Evolutionary conservation across 2,329 filamentous ascomycete genomes (phyloP), one percentile per base, ranked within the genome.

Genomic region (Sordariomycetes sp.): DNA sequence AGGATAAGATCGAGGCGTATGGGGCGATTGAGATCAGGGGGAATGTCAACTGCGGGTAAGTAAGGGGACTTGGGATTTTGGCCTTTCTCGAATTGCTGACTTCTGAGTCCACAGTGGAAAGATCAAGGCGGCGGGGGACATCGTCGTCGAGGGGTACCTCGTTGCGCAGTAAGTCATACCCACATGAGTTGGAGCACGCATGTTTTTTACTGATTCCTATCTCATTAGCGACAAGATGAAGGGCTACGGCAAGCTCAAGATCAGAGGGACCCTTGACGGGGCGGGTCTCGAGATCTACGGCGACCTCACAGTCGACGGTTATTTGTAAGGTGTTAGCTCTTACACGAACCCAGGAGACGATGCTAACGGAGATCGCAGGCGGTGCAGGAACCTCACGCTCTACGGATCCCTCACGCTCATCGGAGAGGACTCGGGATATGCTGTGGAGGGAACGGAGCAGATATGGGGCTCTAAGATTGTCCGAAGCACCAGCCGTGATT

Each of bases 391-490:
- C 3, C 65, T 78, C 53, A 67, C 72, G 8, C 70, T 76, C 5
- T 76, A 76, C 58, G 72, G 73, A 45, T 75, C 72, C 1, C 61
- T 78, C 58, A 76, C 74, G 0, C 69, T 76, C 32, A 71, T 77
- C 42, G 75, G 75, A 52, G 66, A 69, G 42, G 65, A 70, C 52
- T 77, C 74, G 34, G 68, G 64, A 57, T 78, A 75, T 56, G 66
- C 69, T 51, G 73, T 69, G 3, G 70, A 72, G n/a, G 70, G 71
- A 45, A 65, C 67, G 3, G 72, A 76, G 61, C 69, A 71, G 53
- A 65, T 77, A 7, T 69, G 69, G 55, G 75, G 75, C 3, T 67
- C 72, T 3, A 74, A 73, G 55, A 61, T 76, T 60, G 64, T 72
- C 36, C 69, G 72, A 32, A 69, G 72, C 15, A 67, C 71, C 24